Conservation (phyloP, 306 rosid genomes). For the Vicia faba region DNA sequence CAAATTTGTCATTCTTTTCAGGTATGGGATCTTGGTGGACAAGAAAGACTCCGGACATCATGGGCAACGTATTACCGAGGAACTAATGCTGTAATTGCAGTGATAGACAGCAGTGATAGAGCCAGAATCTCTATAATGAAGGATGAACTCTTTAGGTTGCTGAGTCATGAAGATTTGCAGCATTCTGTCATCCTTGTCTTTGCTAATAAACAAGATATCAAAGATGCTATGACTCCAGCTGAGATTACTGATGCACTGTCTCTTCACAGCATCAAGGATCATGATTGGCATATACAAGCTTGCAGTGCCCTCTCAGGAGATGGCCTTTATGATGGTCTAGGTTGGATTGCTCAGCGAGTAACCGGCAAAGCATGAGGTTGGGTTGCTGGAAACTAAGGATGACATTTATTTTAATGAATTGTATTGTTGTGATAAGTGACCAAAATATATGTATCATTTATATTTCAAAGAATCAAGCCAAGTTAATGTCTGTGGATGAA, state of each 20-base stretch:
- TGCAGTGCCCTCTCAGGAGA: slow-evolving; percentile 96
- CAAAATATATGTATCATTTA: slow-evolving; percentile 51
- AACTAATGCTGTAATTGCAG: slow-evolving; percentile 86
- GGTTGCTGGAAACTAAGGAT: background rate
- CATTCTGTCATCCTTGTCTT: slow-evolving; percentile 79
- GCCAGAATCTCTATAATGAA: slow-evolving; percentile 86
- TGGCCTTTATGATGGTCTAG: slow-evolving; percentile 89
- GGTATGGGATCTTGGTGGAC: slow-evolving; percentile 99
- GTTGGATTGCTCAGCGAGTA: slow-evolving; percentile 88
- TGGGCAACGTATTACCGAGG: slow-evolving; percentile 99
- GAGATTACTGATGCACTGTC: slow-evolving; percentile 93
- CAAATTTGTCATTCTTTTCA: slow-evolving; percentile 35
- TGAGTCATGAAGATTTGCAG: slow-evolving; percentile 89
- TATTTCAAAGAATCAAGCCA: slow-evolving; percentile 26
- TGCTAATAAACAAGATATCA: slow-evolving; percentile 95
- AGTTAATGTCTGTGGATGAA: slow-evolving; percentile 43
- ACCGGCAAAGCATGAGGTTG: slow-evolving; percentile 71
- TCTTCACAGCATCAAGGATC: slow-evolving; percentile 97
- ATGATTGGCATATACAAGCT: slow-evolving; percentile 99
- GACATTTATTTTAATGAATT: slow-evolving; percentile 41
- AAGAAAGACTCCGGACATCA: slow-evolving; percentile 93
- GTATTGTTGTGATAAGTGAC: slow-evolving; percentile 43
- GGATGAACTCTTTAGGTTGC: slow-evolving; percentile 93
- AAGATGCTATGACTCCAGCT: slow-evolving; percentile 99
- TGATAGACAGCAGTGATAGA: slow-evolving; percentile 96